These are phyloP conservation scores for Aureobasidium sp. DNA, from an alignment of 2,329 filamentous ascomycete species.

Conservation along the genomic window DNA sequence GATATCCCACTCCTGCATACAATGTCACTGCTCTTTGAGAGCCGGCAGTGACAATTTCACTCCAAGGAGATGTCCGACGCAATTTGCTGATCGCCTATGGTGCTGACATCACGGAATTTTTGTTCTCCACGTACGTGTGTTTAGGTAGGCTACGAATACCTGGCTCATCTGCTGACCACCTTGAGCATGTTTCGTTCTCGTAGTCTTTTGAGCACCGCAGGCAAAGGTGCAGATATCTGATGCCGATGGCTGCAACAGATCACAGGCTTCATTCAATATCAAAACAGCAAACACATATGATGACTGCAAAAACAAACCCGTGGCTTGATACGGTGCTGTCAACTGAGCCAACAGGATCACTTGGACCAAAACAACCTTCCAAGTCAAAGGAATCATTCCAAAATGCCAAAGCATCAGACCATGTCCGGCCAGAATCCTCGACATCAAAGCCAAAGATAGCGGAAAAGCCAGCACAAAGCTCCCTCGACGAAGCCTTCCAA, in stretches of 20 bases:
- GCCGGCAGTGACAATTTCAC: too few relatives aligned
- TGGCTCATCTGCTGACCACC: neutral
- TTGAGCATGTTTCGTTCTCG: neutral
- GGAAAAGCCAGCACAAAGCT: neutral
- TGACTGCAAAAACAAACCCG: neutral
- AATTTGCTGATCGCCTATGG: too few relatives aligned
- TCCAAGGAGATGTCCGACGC: too few relatives aligned
- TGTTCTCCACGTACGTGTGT: too few relatives aligned
- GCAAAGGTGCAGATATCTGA: neutral
- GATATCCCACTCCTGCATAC: too few relatives aligned
- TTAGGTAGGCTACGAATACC: neutral
- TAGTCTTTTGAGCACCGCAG: neutral
- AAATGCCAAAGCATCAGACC: neutral
- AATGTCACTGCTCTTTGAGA: too few relatives aligned
- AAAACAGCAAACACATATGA: neutral
- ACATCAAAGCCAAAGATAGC: neutral
- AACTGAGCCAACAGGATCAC: neutral
- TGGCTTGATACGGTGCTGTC: neutral
- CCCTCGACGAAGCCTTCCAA: neutral
- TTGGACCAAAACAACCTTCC: neutral
- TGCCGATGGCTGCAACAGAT: neutral
- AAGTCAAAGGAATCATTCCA: neutral
- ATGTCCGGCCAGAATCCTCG: neutral
- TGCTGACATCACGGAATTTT: too few relatives aligned
- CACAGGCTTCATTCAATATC: neutral